These are phyloP conservation scores for Phragmites australis DNA, from an alignment of 176 grass and related monocot genomes.

Conservation along the genomic window DNA sequence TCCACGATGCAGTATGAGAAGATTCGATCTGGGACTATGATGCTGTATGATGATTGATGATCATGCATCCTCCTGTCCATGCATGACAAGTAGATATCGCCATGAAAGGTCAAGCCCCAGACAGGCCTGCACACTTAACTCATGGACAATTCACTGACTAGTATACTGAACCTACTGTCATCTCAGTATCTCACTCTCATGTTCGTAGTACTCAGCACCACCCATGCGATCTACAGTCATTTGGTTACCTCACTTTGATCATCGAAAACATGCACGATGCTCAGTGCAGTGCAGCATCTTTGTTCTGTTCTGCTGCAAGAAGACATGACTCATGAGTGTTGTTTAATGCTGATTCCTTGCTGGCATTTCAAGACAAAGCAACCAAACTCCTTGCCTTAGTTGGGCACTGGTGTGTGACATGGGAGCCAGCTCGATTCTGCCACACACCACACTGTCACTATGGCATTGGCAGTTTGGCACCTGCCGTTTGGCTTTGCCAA, in stretches of 20 bases:
- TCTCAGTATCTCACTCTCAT: not conserved
- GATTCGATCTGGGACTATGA: no score
- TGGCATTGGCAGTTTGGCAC: not conserved
- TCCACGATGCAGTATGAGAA: no score
- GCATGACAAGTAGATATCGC: not conserved
- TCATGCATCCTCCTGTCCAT: not conserved
- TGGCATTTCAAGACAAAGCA: conserved; percentile 26
- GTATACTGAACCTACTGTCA: not conserved
- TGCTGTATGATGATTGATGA: not conserved
- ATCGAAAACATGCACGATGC: no score
- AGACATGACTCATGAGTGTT: not conserved
- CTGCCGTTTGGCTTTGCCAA: not conserved
- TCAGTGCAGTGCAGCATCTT: not conserved
- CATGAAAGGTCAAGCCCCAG: not conserved
- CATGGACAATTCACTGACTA: not conserved
- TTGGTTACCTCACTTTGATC: not conserved
- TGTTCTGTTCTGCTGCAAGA: not conserved
- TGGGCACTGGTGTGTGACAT: conserved; percentile 11
- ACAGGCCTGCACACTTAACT: not conserved
- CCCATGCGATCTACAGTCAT: no score
- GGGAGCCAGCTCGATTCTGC: conserved; percentile 33
- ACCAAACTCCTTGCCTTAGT: not conserved
- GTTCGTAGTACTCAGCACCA: no score
- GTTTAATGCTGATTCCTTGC: conserved; percentile 25
- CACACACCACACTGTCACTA: not conserved